Base-by-base conservation (phyloP, 192 early-diverging fungal species). In the Coemansia reversa region DNA sequence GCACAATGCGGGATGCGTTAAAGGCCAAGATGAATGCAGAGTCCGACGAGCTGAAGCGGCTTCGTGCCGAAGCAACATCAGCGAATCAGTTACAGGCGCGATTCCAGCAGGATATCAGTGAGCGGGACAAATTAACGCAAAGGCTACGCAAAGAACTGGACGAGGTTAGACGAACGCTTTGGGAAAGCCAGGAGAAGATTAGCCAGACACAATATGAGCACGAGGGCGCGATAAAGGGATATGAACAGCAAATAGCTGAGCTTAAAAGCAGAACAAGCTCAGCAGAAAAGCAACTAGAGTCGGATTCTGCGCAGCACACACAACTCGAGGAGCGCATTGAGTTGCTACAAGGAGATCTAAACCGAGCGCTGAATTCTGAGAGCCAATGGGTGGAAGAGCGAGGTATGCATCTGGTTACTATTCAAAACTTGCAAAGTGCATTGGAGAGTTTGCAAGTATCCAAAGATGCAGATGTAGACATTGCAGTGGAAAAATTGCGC, bases 361-460 rank as follows among this genome's bases (percentile, higher is more conserved):
- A 87, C 25, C 67, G 66, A 52, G 81, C 85, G 47, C 71, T 86
- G 20, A 85, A 87, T 35, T 67, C 82, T 0, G 83, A 88, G 45
- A 80, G 85, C 27, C 82, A 81, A 35, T 84, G 83, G 83, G 72
- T 68, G n/a, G 66, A 74, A 11, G 85, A 87, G 60, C 84, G 84
- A 39, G 82, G 82, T 23, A 79, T 86, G 54, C 85, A 87, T 51
- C 23, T 83, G 29, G 79, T 85, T n/a, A 86, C 82, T 0, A 83
- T 87, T 65, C 79, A 85, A 66, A 98, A 98, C 63, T 81, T 98
- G 61, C 96, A 94, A 62, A 63, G 82, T 28, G 94, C 95, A 16
- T 78, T 98, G 53, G 89, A 93, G 76, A 88, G 91, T 68, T 93
- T 98, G 69, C 93, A 98, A 72, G 84, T 84, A 24, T 83, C 89